These are phyloP conservation scores for Cupressus sempervirens DNA, from an alignment of 75 land plant species.

Conservation along the genomic window DNA sequence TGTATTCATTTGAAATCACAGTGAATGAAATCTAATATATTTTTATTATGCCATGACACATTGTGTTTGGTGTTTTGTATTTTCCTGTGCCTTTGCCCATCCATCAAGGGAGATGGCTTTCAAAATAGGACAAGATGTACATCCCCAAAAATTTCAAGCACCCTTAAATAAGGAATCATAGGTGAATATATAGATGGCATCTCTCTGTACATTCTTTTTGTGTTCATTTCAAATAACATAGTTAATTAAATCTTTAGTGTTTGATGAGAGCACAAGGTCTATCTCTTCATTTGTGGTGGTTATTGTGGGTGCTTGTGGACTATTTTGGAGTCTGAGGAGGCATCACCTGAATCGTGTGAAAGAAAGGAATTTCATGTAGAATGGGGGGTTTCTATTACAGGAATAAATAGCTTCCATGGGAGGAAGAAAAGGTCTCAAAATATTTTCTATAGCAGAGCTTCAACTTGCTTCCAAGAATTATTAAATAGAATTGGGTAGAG, in stretches of 20 bases:
- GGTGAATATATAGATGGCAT: neutral
- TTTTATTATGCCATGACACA: no score
- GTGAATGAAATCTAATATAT: no score
- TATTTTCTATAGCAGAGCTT: conserved; percentile 34
- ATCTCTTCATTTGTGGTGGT: neutral
- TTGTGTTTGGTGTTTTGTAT: no score
- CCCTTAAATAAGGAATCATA: neutral
- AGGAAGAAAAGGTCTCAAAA: conserved; percentile 21
- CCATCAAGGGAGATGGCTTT: neutral
- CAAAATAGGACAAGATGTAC: neutral
- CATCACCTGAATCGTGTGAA: neutral
- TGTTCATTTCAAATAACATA: neutral
- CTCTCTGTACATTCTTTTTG: neutral
- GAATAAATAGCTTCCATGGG: neutral
- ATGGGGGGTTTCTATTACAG: neutral
- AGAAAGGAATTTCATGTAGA: neutral
- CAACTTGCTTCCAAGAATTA: conserved; percentile 38
- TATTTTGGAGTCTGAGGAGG: neutral
- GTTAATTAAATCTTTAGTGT: neutral
- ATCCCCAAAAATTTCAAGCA: neutral
- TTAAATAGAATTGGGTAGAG: conserved; percentile 51
- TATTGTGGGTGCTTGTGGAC: neutral
- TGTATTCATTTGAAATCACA: no score
- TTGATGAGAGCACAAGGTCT: neutral
- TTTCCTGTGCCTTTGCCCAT: no score